Percentiles rank a stretch among this genome's conserved stretches.
Evolutionary conservation across 352 stramenopile species (phyloP).

Genomic region (Globisporangium canariense): DNA sequence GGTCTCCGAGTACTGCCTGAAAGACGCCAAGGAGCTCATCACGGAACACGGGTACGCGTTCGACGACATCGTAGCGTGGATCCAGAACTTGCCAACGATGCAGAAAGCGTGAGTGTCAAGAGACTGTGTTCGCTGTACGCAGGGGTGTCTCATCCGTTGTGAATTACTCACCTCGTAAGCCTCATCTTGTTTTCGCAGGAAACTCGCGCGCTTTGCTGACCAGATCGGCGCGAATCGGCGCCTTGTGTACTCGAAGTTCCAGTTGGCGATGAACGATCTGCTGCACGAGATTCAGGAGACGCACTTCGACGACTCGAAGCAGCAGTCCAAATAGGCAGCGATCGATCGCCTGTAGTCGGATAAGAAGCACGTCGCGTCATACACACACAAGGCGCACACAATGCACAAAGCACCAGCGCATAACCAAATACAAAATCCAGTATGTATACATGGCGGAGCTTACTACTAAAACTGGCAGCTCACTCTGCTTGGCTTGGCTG

Average conservation of each 20-base stretch:
- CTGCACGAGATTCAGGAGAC: conserved; percentile 64
- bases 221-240: conserved; percentile 58
- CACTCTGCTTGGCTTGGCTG: not conserved
- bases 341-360: no score
- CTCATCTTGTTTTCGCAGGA: conserved; percentile 31
- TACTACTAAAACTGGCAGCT: not conserved
- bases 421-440: not conserved
- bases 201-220: conserved; percentile 76
- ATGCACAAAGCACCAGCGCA: not conserved
- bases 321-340: conserved; percentile 31
- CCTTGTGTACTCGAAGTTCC: conserved; percentile 66
- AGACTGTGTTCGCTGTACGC: not conserved
- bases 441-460: not conserved
- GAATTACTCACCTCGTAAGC: not conserved
- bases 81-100: conserved; percentile 75
- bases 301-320: conserved; percentile 52
- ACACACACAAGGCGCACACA: not conserved
- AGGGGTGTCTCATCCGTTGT: no score
- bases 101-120: conserved; percentile 63
- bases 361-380: no score
- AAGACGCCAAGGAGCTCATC: conserved; percentile 72
- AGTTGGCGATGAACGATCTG: conserved; percentile 73
- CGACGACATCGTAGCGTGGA: conserved; percentile 73
- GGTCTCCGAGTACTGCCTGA: conserved; percentile 74
- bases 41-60: conserved; percentile 63